Evolutionary conservation across 805 yeast species (phyloP).

Genomic region (Scheffersomyces coipomensis): DNA sequence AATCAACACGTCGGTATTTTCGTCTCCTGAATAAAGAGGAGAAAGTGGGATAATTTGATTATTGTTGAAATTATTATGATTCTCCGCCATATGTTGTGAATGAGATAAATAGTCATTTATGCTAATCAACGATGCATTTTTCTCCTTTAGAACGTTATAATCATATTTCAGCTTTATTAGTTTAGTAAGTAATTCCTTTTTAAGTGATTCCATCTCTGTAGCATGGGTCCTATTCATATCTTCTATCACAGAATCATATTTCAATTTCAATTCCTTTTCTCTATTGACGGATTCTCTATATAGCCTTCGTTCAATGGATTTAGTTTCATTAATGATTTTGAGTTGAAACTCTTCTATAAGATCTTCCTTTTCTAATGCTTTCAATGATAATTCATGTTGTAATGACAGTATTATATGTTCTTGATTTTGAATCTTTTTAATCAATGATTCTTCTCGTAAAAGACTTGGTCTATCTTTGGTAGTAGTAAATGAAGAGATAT

Average conservation of each 20-base stretch:
- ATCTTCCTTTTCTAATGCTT: constrained; percentile 5
- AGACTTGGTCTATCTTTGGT: background rate
- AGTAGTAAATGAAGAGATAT: background rate
- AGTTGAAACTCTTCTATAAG: constrained; percentile 7
- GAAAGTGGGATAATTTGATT: too few relatives aligned
- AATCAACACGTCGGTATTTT: background rate
- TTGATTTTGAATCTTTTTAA: background rate
- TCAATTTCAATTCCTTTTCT: background rate
- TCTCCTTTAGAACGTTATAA: background rate
- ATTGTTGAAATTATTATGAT: background rate
- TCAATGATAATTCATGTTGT: background rate
- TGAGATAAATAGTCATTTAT: background rate
- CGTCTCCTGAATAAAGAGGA: background rate
- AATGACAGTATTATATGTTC: constrained; percentile 6
- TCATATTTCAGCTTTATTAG: background rate
- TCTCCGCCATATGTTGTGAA: background rate
- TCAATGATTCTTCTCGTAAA: background rate
- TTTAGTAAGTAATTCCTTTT: background rate
- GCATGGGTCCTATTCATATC: background rate
- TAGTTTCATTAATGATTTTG: background rate
- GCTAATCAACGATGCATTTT: background rate
- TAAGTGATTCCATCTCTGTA: background rate
- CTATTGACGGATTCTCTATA: background rate
- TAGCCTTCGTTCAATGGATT: background rate
- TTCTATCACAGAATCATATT: background rate